Base-by-base conservation (phyloP, 2,329 filamentous ascomycete genomes). In the Fusarium denticulatum region DNA sequence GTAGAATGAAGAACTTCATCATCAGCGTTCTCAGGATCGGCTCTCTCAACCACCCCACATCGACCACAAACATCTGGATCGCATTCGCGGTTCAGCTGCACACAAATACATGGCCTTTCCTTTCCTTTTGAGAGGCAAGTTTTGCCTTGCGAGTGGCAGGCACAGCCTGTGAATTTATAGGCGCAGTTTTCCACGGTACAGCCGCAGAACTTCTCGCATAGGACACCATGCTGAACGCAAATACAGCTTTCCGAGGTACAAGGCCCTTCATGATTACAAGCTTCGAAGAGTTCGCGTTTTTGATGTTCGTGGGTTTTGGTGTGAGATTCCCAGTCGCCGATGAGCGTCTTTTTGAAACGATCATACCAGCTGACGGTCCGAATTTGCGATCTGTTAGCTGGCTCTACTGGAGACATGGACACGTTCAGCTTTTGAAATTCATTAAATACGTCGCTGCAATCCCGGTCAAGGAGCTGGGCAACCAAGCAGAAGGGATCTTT, bases 1-100 rank as follows among this genome's bases (percentile, higher is more conserved):
- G 84, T 86, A 5, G 85, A 80, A 68, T 89, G 85, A 9, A 93
- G 80, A 4, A 82, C 81, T 18, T 90, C 86, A 52, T 92, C 84
- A 58, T 91, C 86, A 11, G 88, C 87, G 74, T 93, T 92, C n/a
- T 85, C 82, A 1, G 92, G 92, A 77, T 95, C 90, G 7, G 93
- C 88, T 5, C 93, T 87, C 66, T 93, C 89, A 16, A 85, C 79
- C 1, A 91, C 92, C 34, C 93, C 93, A 75, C 94, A 96, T 14
- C 85, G 86, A 22, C 86, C 86, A 77, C 94, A 97, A 18, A 96
- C 85, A 66, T 92, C 90, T 5, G 93, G 90, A 76, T 96, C 94
- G 78, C 94, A 97, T 82, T 97, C 94, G 43, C 94, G 88, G 74
- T 93, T 92, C 59, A 94, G 86, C 76, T 88, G 86, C 26, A 90